Conservation (phyloP, 441 rosid genomes). For the California macrophylla region DNA sequence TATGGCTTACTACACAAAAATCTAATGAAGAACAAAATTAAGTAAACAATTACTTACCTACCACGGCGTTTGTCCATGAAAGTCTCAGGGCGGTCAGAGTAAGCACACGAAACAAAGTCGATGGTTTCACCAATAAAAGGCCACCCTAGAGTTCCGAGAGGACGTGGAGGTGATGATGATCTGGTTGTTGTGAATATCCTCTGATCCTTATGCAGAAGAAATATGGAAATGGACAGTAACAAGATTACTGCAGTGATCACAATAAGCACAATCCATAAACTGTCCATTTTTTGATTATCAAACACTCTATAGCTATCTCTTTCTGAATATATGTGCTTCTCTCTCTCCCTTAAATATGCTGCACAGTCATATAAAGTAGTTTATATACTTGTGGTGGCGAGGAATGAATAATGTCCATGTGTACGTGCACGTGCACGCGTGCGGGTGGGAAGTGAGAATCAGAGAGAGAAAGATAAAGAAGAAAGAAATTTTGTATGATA, state of each 20-base stretch:
- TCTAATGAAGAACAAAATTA: not conserved
- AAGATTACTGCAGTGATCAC: slow-evolving; percentile 18
- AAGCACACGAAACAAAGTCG: slow-evolving; percentile 71
- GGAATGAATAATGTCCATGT: slow-evolving; percentile 22
- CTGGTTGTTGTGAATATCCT: slow-evolving; percentile 17
- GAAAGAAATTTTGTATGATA: not conserved
- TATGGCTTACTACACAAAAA: not conserved
- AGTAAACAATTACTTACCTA: slow-evolving; percentile 30
- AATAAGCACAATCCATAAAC: slow-evolving; percentile 25
- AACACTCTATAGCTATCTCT: slow-evolving; percentile 24
- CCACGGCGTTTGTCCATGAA: slow-evolving; percentile 80
- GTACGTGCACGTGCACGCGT: slow-evolving; percentile 30
- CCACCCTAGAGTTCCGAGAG: slow-evolving; percentile 75
- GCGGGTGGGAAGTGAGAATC: slow-evolving; percentile 17
- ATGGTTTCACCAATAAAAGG: slow-evolving; percentile 85
- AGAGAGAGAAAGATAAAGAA: slow-evolving; percentile 4
- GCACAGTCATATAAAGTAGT: slow-evolving; percentile 21
- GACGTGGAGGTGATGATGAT: slow-evolving; percentile 32
- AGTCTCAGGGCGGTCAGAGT: slow-evolving; percentile 73
- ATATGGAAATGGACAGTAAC: slow-evolving; percentile 18
- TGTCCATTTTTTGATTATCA: slow-evolving; percentile 30
- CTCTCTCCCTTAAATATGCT: slow-evolving; percentile 20
- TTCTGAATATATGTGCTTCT: not conserved
- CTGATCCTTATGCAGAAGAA: slow-evolving; percentile 25
- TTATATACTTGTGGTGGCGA: slow-evolving; percentile 5